Conservation (phyloP, 768 basidiomycete species). For the Tricholoma furcatifolium region DNA sequence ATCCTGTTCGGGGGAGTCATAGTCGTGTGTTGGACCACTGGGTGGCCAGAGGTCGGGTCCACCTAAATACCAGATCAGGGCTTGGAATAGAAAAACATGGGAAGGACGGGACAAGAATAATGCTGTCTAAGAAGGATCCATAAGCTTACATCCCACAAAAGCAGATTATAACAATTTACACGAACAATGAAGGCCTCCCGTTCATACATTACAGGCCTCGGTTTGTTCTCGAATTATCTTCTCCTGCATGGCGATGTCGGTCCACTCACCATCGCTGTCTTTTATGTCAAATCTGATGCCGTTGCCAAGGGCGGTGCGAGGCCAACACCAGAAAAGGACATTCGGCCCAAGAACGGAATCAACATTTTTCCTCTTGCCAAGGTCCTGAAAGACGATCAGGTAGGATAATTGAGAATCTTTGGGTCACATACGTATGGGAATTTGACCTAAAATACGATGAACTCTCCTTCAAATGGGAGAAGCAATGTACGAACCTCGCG, state of each 20-base stretch:
- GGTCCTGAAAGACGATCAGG: conserved; percentile 52
- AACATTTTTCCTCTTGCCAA: conserved; percentile 74
- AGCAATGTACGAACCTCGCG: conserved; percentile 51
- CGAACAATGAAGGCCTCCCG: conserved; percentile 11
- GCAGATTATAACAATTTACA: conserved; percentile 7
- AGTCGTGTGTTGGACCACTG: too few relatives aligned
- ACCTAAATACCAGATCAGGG: background rate
- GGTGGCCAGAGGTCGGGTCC: conserved; percentile 47
- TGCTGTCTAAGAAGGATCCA: conserved; percentile 7
- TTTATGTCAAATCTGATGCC: conserved; percentile 80
- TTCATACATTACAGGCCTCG: conserved; percentile 19
- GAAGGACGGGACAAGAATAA: background rate
- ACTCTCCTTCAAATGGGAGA: background rate
- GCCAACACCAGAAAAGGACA: conserved; percentile 84
- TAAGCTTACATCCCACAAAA: conserved; percentile 10
- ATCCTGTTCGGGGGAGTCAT: conserved; percentile 32
- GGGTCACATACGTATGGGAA: conserved; percentile 80
- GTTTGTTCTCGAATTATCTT: conserved; percentile 17
- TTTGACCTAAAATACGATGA: conserved; percentile 53
- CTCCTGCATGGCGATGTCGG: conserved; percentile 34
- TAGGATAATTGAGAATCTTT: conserved; percentile 1
- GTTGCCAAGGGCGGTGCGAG: conserved; percentile 59
- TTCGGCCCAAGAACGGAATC: conserved; percentile 75
- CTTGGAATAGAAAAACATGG: background rate
- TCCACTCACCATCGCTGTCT: conserved; percentile 73